phyloP scores from a whole-genome alignment of 768 basidiomycete genomes.

The Ramaria rubella region DNA sequence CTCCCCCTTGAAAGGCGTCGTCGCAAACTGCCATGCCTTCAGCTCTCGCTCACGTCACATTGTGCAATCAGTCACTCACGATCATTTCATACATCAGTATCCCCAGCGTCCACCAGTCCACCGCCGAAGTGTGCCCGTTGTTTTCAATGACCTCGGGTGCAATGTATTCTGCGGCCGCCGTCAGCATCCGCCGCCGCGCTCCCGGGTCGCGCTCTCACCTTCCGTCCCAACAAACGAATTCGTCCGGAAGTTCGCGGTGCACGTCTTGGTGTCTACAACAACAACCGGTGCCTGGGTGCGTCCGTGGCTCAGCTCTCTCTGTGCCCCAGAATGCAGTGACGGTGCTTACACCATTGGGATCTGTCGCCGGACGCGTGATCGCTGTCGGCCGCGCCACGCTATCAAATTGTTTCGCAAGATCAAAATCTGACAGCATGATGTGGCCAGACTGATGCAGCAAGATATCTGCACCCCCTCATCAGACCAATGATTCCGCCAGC shows the following conservation, averaged over 20 bases:
- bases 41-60: conserved; percentile 16
- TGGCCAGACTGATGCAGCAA: conserved; percentile 96
- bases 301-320: background rate
- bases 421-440: conserved; percentile 99
- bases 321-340: background rate
- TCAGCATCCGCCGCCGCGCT: background rate
- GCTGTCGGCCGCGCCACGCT: conserved; percentile 38
- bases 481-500: background rate
- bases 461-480: conserved; percentile 65
- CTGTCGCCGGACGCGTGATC: conserved; percentile 80
- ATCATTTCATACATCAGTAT: conserved; percentile 99
- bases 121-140: conserved; percentile 93
- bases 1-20: conserved; percentile 96
- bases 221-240: conserved; percentile 99
- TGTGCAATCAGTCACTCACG: conserved; percentile 55
- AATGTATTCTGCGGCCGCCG: conserved; percentile 74
- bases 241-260: conserved; percentile 95
- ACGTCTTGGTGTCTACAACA: conserved; percentile 87
- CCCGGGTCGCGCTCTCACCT: conserved; percentile 44
- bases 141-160: conserved; percentile 98
- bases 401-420: conserved; percentile 92
- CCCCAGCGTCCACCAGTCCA: conserved; percentile 99
- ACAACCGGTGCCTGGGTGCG: conserved; percentile 60
- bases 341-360: conserved; percentile 76
- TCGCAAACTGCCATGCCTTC: conserved; percentile 67